Percentiles rank a stretch among this genome's conserved stretches.
These are phyloP conservation scores for Aspergillus bridgeri DNA, from an alignment of 495 filamentous ascomycete genomes.

Conservation along the genomic window DNA sequence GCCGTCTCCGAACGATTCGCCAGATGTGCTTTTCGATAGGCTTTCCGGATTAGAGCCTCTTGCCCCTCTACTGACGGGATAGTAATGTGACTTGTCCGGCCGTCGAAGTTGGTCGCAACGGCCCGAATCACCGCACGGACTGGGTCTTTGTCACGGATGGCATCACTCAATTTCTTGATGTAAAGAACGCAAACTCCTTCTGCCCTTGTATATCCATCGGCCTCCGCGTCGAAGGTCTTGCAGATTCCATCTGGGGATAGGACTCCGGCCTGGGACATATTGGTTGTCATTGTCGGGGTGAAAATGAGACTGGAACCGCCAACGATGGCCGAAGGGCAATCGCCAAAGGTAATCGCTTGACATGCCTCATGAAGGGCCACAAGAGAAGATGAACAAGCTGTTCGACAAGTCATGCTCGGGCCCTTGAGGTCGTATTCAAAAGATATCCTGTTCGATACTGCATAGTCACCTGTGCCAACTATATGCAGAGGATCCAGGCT, in stretches of 20 bases:
- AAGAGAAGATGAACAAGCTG: constrained; percentile 32
- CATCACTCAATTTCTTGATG: constrained; percentile 25
- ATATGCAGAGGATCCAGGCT: constrained; percentile 11
- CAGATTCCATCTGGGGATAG: constrained; percentile 29
- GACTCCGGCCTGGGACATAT: constrained; percentile 24
- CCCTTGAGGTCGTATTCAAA: constrained; percentile 32
- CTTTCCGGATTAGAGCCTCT: constrained; percentile 24
- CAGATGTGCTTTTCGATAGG: constrained; percentile 23
- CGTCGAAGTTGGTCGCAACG: constrained; percentile 27
- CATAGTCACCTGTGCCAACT: constrained; percentile 25
- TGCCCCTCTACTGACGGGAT: constrained; percentile 21
- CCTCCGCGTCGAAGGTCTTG: constrained; percentile 55
- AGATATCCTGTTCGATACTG: constrained; percentile 28
- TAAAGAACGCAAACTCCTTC: constrained; percentile 41
- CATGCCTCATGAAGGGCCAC: constrained; percentile 26
- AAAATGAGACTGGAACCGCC: constrained; percentile 39
- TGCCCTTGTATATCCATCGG: constrained; percentile 57
- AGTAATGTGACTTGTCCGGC: constrained; percentile 18
- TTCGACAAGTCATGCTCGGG: constrained; percentile 28
- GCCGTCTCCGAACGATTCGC: constrained; percentile 17
- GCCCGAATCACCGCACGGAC: constrained; percentile 33
- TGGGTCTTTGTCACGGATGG: constrained; percentile 29
- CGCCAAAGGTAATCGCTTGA: constrained; percentile 26
- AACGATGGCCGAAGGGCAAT: constrained; percentile 35
- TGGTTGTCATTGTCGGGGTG: constrained; percentile 23